A percentile compares a stretch with the other conserved stretches of the same genome.
Conservation (phyloP, 345 rosid species). For the Zanthoxylum bungeanum region DNA sequence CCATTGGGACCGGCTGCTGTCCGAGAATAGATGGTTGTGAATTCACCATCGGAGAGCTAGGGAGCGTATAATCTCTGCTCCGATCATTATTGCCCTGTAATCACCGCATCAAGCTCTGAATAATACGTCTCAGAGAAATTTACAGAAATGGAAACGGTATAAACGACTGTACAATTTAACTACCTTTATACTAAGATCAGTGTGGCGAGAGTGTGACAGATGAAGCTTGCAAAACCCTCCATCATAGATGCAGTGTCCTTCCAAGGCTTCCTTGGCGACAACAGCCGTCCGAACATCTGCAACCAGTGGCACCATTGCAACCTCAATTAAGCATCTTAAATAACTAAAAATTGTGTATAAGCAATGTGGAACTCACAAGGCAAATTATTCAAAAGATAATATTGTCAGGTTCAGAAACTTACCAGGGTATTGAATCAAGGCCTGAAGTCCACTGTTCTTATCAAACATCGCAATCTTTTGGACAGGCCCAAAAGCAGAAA, state of each 20-base stretch:
- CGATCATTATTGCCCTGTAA: conserved; percentile 86
- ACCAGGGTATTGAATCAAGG: conserved; percentile 85
- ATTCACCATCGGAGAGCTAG: conserved; percentile 46
- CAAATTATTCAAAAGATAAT: not conserved
- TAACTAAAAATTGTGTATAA: not conserved
- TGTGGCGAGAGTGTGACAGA: conserved; percentile 90
- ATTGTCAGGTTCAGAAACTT: conserved; percentile 5
- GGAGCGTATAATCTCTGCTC: conserved; percentile 85
- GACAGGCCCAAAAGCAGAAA: conserved; percentile 87
- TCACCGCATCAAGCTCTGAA: conserved; percentile 2
- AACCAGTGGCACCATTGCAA: conserved; percentile 11
- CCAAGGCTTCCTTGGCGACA: conserved; percentile 93
- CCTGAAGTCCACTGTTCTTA: conserved; percentile 95
- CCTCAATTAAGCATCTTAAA: not conserved
- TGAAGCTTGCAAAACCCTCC: conserved; percentile 99
- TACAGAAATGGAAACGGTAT: not conserved
- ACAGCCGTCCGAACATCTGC: conserved; percentile 96
- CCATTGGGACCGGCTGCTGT: conserved; percentile 53
- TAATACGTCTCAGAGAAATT: not conserved
- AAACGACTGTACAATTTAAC: not conserved
- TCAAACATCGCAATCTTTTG: conserved; percentile 99
- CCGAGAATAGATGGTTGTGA: conserved; percentile 61
- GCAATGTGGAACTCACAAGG: not conserved
- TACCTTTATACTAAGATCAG: conserved; percentile 96
- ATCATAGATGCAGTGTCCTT: conserved; percentile 97